A percentile compares a stretch with the other conserved stretches of the same genome.
Evolutionary conservation across 345 rosid genomes (phyloP).

Genomic region (Hibiscus syriacus): DNA sequence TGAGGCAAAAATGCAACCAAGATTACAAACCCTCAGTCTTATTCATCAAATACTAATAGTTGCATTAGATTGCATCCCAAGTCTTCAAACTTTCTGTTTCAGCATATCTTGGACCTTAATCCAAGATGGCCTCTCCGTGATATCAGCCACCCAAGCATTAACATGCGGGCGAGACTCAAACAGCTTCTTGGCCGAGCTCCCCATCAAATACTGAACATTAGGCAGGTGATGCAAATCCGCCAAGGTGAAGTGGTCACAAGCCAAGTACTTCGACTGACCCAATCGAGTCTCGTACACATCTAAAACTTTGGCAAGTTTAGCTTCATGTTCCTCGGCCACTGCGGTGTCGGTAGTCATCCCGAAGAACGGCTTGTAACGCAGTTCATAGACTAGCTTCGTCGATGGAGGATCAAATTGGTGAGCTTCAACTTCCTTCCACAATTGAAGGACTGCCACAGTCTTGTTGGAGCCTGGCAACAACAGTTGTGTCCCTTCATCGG

Average conservation of each 20-base stretch:
- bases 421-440: slow-evolving; percentile 66
- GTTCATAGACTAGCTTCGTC: slow-evolving; percentile 54
- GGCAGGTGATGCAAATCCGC: slow-evolving; percentile 80
- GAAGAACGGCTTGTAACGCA: slow-evolving; percentile 33
- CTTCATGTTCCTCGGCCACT: slow-evolving; percentile 44
- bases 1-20: background rate
- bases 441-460: slow-evolving; percentile 20
- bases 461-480: slow-evolving; percentile 23
- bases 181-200: slow-evolving; percentile 35
- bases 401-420: slow-evolving; percentile 55
- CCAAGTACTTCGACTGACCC: slow-evolving; percentile 52
- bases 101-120: slow-evolving; percentile 43
- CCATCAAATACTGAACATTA: slow-evolving; percentile 25
- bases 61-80: background rate
- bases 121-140: slow-evolving; percentile 56
- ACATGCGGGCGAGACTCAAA: slow-evolving; percentile 42
- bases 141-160: slow-evolving; percentile 42
- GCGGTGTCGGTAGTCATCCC: slow-evolving; percentile 42
- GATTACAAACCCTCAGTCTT: background rate
- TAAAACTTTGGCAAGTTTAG: slow-evolving; percentile 42
- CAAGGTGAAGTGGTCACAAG: slow-evolving; percentile 49
- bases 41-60: background rate
- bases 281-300: slow-evolving; percentile 61
- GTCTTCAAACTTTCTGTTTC: background rate
- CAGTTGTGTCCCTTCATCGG: slow-evolving; percentile 50